A percentile compares a stretch with the other conserved stretches of the same genome.
These are phyloP conservation scores for Leccinum aurantiacum DNA, from an alignment of 768 basidiomycete genomes.

Conservation along the genomic window DNA sequence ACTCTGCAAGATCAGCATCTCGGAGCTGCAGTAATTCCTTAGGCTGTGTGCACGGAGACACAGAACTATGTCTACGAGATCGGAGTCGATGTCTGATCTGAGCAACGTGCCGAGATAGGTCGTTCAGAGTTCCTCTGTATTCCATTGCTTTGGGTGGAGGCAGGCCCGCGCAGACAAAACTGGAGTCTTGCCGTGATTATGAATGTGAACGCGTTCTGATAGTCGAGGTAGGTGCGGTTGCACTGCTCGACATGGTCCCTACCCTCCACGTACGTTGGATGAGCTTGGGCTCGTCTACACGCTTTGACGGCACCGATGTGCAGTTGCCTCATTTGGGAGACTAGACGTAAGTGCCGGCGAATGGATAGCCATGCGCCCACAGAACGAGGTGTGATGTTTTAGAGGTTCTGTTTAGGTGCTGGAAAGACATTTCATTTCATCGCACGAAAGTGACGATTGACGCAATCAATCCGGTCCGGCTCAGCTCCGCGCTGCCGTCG, in stretches of 20 bases:
- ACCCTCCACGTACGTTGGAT: conserved; percentile 28
- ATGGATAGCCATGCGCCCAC: not conserved
- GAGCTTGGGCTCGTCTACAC: conserved; percentile 13
- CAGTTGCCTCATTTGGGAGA: conserved; percentile 3
- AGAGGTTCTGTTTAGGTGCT: conserved; percentile 1
- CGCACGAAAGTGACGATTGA: conserved; percentile 10
- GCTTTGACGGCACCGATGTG: not conserved
- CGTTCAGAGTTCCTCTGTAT: conserved; percentile 49
- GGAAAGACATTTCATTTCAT: not conserved
- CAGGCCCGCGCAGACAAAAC: conserved; percentile 18
- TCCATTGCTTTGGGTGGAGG: conserved; percentile 68
- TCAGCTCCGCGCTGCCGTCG: conserved; percentile 7
- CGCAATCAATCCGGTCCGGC: conserved; percentile 19
- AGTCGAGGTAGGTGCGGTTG: conserved; percentile 1
- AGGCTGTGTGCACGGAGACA: conserved; percentile 53
- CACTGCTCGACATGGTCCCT: conserved; percentile 40
- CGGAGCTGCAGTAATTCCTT: conserved; percentile 57
- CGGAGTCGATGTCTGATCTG: conserved; percentile 22
- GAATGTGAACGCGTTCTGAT: not conserved
- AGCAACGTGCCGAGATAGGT: conserved; percentile 51
- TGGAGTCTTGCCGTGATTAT: not conserved
- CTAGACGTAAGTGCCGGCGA: not conserved
- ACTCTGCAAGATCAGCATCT: conserved; percentile 61
- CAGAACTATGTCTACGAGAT: conserved; percentile 36
- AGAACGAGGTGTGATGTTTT: not conserved